Evolutionary conservation across 345 rosid genomes (phyloP), one percentile per base, ranked within the genome.

Genomic region (Draba incana): DNA sequence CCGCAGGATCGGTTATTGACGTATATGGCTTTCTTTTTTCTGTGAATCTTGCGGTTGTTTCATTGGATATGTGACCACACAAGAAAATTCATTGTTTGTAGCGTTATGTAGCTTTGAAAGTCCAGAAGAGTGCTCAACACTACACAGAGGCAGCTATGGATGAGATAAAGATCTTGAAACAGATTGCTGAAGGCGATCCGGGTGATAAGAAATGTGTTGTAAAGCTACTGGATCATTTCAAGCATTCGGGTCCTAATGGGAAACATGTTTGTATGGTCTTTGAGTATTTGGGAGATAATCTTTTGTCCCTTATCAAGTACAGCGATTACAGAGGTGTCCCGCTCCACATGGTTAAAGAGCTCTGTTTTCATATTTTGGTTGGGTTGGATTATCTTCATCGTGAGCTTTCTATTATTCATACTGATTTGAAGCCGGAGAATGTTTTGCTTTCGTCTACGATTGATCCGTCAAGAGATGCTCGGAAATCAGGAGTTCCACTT

Each of bases 121-220:
- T 90, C 65, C 99, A 90, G 80, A 94, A 94, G 85, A 94, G 99
- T 50, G 97, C 97, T 42, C 96, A 87, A 78, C 94, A 84, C 59
- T 94, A 88, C 64, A 90, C 95, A 4, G 99, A 90, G 68, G 97
- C 99, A 1, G 99, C 99, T 0, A 84, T 94, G 96, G 99, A 90
- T 39, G 99, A 94, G 92, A 83, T 94, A 15, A 90, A 88, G 75
- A 87, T 90, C 43, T 82, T 90, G 60, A 84, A 86, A 48, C 97
- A 94, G 88, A 82, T 88, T 12, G 89, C 96, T 0, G 95, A 90
- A 69, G 89, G 96, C 45, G 99, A 90, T 48, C 75, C 81, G 0
- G 90, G 72, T 44, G 83, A 86, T 61, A 84, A 83, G 27, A 88
- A 82, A 60, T 86, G 84, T 65, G 97, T 89, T n/a, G 98, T 92